phyloP scores from a whole-genome alignment of 2,329 filamentous ascomycete species.

The Nothopassalora personata region DNA sequence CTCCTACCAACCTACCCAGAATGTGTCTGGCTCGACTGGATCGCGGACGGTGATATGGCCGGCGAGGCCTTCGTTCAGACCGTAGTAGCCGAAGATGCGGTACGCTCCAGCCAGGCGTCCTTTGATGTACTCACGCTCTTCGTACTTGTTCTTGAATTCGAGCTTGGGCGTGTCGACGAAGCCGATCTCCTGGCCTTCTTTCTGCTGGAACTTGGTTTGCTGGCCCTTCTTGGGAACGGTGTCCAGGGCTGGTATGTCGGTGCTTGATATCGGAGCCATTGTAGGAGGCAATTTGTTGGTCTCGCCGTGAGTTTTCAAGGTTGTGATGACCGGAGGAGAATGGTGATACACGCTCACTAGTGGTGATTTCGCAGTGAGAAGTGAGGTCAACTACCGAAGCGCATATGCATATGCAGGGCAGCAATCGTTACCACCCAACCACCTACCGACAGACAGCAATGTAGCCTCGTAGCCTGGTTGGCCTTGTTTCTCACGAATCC shows the following conservation, averaged over 20 bases:
- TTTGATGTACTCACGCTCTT: slow-evolving; percentile 32
- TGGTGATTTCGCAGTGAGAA: background rate
- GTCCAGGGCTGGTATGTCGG: slow-evolving; percentile 2
- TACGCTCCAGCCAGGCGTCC: slow-evolving; percentile 37
- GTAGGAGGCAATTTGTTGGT: background rate
- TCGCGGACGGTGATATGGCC: slow-evolving; percentile 36
- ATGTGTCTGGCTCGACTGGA: background rate
- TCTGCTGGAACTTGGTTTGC: slow-evolving; percentile 8
- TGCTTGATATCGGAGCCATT: slow-evolving; percentile 13
- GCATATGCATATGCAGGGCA: too few relatives aligned
- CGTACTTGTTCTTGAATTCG: slow-evolving; percentile 19
- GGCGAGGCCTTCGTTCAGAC: slow-evolving; percentile 28
- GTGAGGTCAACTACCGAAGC: background rate
- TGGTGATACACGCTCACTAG: background rate
- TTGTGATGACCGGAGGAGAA: background rate
- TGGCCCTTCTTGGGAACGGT: slow-evolving; percentile 1
- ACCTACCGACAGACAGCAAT: too few relatives aligned
- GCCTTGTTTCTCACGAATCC: too few relatives aligned
- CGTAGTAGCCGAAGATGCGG: slow-evolving; percentile 33
- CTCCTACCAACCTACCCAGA: background rate
- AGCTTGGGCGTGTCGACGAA: slow-evolving; percentile 7
- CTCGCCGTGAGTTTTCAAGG: too few relatives aligned
- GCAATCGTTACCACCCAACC: too few relatives aligned
- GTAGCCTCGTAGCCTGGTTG: too few relatives aligned
- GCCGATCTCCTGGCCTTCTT: slow-evolving; percentile 9